These are phyloP conservation scores for Xylaria flabelliformis DNA, from an alignment of 495 filamentous ascomycete genomes.

Conservation along the genomic window DNA sequence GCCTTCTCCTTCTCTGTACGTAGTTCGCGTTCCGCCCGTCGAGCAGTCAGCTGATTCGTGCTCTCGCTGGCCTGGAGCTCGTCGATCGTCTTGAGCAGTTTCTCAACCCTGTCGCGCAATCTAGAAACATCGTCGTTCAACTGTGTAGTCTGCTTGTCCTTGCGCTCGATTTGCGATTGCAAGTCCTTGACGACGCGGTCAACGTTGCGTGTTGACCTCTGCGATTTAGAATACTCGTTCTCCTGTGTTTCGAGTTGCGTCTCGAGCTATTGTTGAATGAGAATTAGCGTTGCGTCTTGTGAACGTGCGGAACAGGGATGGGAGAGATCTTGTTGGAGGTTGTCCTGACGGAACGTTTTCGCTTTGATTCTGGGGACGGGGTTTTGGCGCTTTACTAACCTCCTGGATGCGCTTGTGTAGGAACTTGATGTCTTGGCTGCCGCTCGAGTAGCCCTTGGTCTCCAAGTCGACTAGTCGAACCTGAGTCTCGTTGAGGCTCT, in stretches of 20 bases:
- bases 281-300: constrained; percentile 35
- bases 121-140: constrained; percentile 82
- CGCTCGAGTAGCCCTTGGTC: constrained; percentile 93
- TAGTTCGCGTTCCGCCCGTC: constrained; percentile 87
- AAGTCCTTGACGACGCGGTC: constrained; percentile 95
- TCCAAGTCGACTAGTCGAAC: constrained; percentile 89
- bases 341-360: constrained; percentile 7
- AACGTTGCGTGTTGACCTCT: constrained; percentile 87
- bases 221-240: constrained; percentile 73
- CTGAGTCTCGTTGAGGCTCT: constrained; percentile 89
- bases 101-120: constrained; percentile 86
- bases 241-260: constrained; percentile 88
- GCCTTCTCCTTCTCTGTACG: constrained; percentile 87
- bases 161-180: constrained; percentile 88
- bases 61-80: constrained; percentile 89
- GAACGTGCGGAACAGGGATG: constrained; percentile 34
- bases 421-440: constrained; percentile 94
- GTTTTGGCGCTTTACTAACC: constrained; percentile 59
- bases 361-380: constrained; percentile 24
- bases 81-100: constrained; percentile 87
- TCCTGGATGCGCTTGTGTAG: constrained; percentile 94
- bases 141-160: constrained; percentile 81
- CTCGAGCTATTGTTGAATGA: constrained; percentile 71
- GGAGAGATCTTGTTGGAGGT: constrained; percentile 27
- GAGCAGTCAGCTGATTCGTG: constrained; percentile 75